A percentile compares a stretch with the other conserved stretches of the same genome.
phyloP scores from a whole-genome alignment of 495 filamentous ascomycete species.

The Xylaria grammica region DNA sequence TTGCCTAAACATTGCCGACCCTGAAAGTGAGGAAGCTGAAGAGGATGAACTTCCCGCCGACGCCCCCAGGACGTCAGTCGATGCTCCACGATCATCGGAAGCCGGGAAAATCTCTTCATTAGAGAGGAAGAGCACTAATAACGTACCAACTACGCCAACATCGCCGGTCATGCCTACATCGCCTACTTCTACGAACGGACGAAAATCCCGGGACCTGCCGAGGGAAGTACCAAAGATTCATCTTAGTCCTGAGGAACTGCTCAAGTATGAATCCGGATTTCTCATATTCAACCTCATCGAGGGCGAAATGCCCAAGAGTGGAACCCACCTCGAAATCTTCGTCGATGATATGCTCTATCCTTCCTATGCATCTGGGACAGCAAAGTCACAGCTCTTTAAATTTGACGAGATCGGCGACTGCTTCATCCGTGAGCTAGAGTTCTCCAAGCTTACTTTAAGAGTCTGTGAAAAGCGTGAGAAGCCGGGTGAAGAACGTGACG shows the following conservation, averaged over 20 bases:
- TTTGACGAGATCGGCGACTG: slow-evolving; percentile 94
- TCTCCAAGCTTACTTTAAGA: slow-evolving; percentile 89
- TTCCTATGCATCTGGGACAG: slow-evolving; percentile 78
- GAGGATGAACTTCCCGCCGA: slow-evolving; percentile 43
- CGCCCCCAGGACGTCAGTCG: slow-evolving; percentile 40
- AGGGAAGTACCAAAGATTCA: slow-evolving; percentile 75
- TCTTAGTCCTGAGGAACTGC: slow-evolving; percentile 77
- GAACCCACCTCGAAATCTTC: slow-evolving; percentile 82
- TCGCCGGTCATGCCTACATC: slow-evolving; percentile 36
- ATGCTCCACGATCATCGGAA: slow-evolving; percentile 45
- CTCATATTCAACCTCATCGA: slow-evolving; percentile 95
- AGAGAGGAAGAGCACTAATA: slow-evolving; percentile 37
- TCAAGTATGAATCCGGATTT: slow-evolving; percentile 86
- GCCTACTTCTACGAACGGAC: slow-evolving; percentile 38
- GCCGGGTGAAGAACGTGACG: slow-evolving; percentile 70
- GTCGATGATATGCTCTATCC: slow-evolving; percentile 97
- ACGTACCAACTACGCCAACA: slow-evolving; percentile 40
- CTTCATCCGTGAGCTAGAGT: slow-evolving; percentile 93
- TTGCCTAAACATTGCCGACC: slow-evolving; percentile 82
- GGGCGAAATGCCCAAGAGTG: slow-evolving; percentile 74
- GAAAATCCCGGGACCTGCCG: slow-evolving; percentile 61
- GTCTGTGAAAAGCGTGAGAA: slow-evolving; percentile 75
- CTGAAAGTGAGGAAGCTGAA: slow-evolving; percentile 68
- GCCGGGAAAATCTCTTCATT: slow-evolving; percentile 45
- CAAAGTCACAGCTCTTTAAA: slow-evolving; percentile 65